These are phyloP conservation scores for Yarrowia galli DNA, from an alignment of 1,139 yeast genomes.

Conservation along the genomic window DNA sequence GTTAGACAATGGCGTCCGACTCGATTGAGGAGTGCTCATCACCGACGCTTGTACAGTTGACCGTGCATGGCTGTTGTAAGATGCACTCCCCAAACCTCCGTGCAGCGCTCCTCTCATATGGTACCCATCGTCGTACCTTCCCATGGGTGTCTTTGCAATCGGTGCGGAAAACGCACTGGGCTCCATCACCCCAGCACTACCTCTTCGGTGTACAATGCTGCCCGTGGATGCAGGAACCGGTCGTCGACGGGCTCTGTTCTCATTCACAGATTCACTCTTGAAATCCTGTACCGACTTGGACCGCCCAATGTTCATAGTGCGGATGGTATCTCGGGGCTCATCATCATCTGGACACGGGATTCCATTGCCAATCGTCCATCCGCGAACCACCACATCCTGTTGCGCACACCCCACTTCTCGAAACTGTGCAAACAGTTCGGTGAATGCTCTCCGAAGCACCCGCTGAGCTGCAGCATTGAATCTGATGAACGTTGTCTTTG, in stretches of 20 bases:
- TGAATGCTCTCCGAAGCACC: constrained; percentile 25
- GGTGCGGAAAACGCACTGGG: constrained; percentile 34
- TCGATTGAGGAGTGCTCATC: constrained; percentile 33
- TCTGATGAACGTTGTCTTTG: constrained; percentile 26
- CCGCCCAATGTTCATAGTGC: constrained; percentile 27
- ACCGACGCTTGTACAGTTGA: constrained; percentile 20
- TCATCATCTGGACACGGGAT: constrained; percentile 22
- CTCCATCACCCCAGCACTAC: constrained; percentile 28
- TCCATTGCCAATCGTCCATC: constrained; percentile 27
- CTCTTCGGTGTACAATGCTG: constrained; percentile 8
- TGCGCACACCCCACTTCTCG: constrained; percentile 19
- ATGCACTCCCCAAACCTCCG: constrained; percentile 17
- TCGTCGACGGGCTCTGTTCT: not conserved
- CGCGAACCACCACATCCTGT: constrained; percentile 7
- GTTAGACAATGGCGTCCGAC: constrained; percentile 23
- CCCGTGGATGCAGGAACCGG: constrained; percentile 27
- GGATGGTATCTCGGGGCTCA: constrained; percentile 23
- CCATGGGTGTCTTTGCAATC: constrained; percentile 20
- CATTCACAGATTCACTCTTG: constrained; percentile 1
- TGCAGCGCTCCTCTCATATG: constrained; percentile 7
- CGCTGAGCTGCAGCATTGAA: constrained; percentile 33
- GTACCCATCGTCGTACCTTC: constrained; percentile 30
- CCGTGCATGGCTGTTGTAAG: constrained; percentile 31
- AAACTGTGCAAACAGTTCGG: constrained; percentile 23
- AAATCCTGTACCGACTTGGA: constrained; percentile 35